Conservation (phyloP, 2,329 filamentous ascomycete species). For the Epichloe baconii region DNA sequence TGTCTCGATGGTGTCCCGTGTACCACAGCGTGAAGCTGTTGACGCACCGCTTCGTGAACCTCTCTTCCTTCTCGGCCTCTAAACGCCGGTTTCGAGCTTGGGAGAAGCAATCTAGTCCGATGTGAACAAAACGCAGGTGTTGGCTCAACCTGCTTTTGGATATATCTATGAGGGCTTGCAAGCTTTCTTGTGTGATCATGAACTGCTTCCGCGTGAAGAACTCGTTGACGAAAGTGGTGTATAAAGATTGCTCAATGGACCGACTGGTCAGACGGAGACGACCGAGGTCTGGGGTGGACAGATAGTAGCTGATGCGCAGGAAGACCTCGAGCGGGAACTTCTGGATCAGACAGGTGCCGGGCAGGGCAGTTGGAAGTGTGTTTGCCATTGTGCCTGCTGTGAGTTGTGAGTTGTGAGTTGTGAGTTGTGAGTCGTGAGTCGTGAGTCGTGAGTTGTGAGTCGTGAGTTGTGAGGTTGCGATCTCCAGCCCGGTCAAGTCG, state of each 20-base stretch:
- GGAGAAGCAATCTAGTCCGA: constrained; percentile 17
- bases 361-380: background rate
- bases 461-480: no score
- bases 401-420: no score
- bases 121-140: constrained; percentile 24
- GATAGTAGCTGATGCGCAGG: constrained; percentile 35
- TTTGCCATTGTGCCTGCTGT: background rate
- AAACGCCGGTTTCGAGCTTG: constrained; percentile 4
- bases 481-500: no score
- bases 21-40: constrained; percentile 19
- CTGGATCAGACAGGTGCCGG: constrained; percentile 12
- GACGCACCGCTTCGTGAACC: constrained; percentile 10
- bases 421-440: no score
- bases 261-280: constrained; percentile 42
- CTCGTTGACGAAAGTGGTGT: constrained; percentile 42
- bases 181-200: constrained; percentile 44
- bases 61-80: constrained; percentile 6
- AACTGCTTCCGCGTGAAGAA: constrained; percentile 57
- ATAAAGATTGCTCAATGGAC: constrained; percentile 37
- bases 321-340: constrained; percentile 47
- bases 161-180: constrained; percentile 40
- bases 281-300: constrained; percentile 43
- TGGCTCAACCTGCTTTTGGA: constrained; percentile 30
- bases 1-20: constrained; percentile 34
- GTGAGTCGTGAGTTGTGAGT: no score